Conservation (phyloP, 345 rosid genomes). For the Punica granatum region DNA sequence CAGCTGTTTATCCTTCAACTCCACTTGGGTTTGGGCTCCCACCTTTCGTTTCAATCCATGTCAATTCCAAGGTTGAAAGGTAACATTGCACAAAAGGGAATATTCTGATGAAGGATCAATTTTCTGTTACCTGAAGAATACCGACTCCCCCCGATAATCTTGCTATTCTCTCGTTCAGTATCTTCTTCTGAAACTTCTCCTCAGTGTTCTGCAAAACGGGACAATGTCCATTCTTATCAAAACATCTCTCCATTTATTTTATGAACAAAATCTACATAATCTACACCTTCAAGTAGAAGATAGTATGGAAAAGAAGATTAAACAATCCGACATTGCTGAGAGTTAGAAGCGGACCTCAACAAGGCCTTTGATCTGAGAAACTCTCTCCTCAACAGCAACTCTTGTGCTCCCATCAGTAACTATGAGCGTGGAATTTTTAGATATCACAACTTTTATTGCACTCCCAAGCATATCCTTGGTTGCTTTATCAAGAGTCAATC, state of each 20-base stretch:
- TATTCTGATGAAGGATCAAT: background rate
- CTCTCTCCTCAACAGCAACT: constrained; percentile 64
- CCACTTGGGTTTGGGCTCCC: constrained; percentile 89
- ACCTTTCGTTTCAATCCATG: constrained; percentile 36
- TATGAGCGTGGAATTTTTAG: constrained; percentile 74
- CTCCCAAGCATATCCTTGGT: constrained; percentile 73
- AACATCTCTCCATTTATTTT: background rate
- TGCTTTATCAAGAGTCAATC: constrained; percentile 60
- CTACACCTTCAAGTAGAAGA: background rate
- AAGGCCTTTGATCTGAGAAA: constrained; percentile 57
- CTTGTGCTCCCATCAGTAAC: constrained; percentile 66
- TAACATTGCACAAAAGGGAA: background rate
- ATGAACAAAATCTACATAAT: background rate
- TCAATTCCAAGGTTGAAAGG: constrained; percentile 7
- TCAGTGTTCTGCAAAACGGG: constrained; percentile 51
- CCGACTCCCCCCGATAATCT: constrained; percentile 83
- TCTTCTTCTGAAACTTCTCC: constrained; percentile 64
- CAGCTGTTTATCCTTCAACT: constrained; percentile 84
- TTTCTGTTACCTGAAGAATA: constrained; percentile 52
- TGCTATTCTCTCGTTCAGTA: constrained; percentile 79
- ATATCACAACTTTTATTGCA: constrained; percentile 59
- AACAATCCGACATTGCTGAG: background rate
- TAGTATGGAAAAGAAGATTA: background rate
- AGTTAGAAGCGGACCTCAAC: constrained; percentile 44
- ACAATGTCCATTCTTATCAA: background rate